Conservation (phyloP, 2,329 filamentous ascomycete species). For the Arthrobotrys megalospora region DNA sequence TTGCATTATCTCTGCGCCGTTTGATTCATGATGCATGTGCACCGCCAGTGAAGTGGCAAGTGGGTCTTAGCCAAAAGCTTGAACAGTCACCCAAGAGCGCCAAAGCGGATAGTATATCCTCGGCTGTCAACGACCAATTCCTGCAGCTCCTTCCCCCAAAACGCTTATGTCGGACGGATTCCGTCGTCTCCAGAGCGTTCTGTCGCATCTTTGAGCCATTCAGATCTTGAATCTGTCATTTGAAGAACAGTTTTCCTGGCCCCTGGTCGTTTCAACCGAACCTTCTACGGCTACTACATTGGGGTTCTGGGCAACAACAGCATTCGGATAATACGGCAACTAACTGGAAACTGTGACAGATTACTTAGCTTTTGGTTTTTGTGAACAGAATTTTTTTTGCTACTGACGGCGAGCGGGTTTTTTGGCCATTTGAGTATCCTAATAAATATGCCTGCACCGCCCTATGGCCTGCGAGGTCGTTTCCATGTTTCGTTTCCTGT, state of each 20-base stretch:
- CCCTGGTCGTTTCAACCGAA: slow-evolving; percentile 57
- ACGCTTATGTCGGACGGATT: slow-evolving; percentile 44
- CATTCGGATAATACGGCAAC: slow-evolving; percentile 59
- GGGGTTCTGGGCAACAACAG: slow-evolving; percentile 38
- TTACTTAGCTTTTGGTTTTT: slow-evolving; percentile 21
- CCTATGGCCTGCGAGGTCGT: slow-evolving; percentile 12
- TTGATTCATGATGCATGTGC: slow-evolving; percentile 35
- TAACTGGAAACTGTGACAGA: slow-evolving; percentile 31
- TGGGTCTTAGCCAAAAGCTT: slow-evolving; percentile 57
- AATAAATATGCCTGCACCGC: slow-evolving; percentile 47
- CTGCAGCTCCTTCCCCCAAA: slow-evolving; percentile 7
- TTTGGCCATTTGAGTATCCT: slow-evolving; percentile 1
- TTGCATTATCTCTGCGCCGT: slow-evolving; percentile 41
- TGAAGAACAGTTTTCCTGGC: slow-evolving; percentile 30
- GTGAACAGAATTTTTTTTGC: slow-evolving; percentile 28
- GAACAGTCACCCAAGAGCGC: slow-evolving; percentile 23
- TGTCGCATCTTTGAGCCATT: slow-evolving; percentile 28
- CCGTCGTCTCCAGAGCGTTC: slow-evolving; percentile 51
- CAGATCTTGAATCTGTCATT: slow-evolving; percentile 15
- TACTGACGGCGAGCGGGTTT: slow-evolving; percentile 29
- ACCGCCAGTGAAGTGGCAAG: slow-evolving; percentile 46
- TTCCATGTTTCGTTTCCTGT: slow-evolving; percentile 29
- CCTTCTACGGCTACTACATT: slow-evolving; percentile 29
- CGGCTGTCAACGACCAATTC: slow-evolving; percentile 35
- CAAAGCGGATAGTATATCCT: slow-evolving; percentile 55